Evolutionary conservation across 805 yeast species (phyloP).

Genomic region (Candida succiphila): DNA sequence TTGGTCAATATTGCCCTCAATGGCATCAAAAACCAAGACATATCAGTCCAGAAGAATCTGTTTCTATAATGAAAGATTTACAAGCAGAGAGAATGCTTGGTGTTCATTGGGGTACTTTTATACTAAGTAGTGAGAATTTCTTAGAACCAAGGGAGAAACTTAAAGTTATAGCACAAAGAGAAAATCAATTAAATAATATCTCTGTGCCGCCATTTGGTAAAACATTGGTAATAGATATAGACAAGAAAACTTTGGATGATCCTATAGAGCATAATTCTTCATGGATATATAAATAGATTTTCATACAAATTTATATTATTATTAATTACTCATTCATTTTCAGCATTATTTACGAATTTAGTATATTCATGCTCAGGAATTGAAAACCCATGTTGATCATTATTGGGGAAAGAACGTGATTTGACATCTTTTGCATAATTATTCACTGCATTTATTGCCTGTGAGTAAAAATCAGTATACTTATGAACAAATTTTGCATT

Average conservation of each 20-base stretch:
- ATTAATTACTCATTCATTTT: constrained; percentile 1
- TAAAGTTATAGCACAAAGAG: constrained; percentile 35
- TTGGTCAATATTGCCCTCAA: constrained; percentile 91
- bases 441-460: constrained; percentile 40
- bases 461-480: constrained; percentile 42
- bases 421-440: constrained; percentile 55
- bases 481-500: constrained; percentile 68
- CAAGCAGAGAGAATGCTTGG: constrained; percentile 62
- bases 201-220: constrained; percentile 70
- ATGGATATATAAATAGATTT: too few species aligned
- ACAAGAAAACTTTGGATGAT: constrained; percentile 8
- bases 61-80: constrained; percentile 56
- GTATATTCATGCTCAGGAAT: constrained; percentile 55
- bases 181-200: constrained; percentile 27
- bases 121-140: constrained; percentile 79
- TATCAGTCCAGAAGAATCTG: constrained; percentile 70
- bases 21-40: constrained; percentile 94
- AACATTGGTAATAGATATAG: constrained; percentile 45
- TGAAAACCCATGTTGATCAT: constrained; percentile 51
- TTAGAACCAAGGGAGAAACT: constrained; percentile 69
- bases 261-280: neutral
- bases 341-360: constrained; percentile 25
- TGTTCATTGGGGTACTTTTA: constrained; percentile 95
- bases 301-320: neutral
- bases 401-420: constrained; percentile 45